Evolutionary conservation across 2,329 filamentous ascomycete species (phyloP), one percentile per base, ranked within the genome.

Genomic region (Aspergillus sclerotialis): DNA sequence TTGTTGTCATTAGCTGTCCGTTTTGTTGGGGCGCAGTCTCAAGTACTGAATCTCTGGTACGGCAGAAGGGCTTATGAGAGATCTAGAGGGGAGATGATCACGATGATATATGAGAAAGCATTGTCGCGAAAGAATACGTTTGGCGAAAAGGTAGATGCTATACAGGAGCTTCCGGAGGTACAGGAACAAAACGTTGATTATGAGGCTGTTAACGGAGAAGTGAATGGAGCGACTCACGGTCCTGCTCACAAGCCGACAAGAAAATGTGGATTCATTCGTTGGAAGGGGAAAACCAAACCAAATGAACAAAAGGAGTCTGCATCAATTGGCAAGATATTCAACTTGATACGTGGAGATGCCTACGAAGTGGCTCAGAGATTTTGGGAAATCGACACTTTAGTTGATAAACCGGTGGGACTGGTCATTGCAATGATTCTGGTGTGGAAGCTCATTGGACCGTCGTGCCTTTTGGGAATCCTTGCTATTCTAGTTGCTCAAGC

Each of bases 241-340:
- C n/a, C n/a, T n/a, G n/a, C n/a, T n/a, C 28, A 26, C 7, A 53
- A 58, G 16, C 47, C 39, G 17, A 46, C 44, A 9, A 48, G 55
- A 7, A 40, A 42, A 35, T 55, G 50, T 16, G 35, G 58, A 3
- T 38, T 63, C 2, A 39, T 40, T 24, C 37, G 24, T 32, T 32
- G 35, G 7, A 52, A 48, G 38, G 49, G 48, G 27, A 45, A 44
- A 24, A 44, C 44, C 37, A 55, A 37, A 32, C 53, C 42, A 21
- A 42, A 51, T 28, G 56, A 57, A 36, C 40, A 39, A 16, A 71
- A 73, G 36, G 65, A 74, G 36, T 75, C 82, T 2, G 86, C 88
- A 0, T 87, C 84, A 0, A 90, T 89, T 62, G 88, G 88, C 6
- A 94, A 94, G 53, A 92, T 94, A 33, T 73, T 94, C 40, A 94